Base-by-base conservation (phyloP, 2,329 filamentous ascomycete genomes). In the Magnaporthiopsis rhizophila region DNA sequence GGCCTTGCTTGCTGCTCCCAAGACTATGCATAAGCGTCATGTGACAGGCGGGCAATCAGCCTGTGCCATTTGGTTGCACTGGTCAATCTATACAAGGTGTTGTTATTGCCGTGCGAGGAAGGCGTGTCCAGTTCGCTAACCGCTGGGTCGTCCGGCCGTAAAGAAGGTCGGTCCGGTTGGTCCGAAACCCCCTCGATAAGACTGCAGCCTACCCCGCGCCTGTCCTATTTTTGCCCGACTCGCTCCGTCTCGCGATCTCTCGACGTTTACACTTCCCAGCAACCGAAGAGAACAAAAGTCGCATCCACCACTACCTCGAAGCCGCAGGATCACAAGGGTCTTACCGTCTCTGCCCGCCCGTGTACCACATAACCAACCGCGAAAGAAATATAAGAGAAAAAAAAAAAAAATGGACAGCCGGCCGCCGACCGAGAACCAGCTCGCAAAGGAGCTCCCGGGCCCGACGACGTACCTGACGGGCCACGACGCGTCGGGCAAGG, bases 381-480 rank as follows among this genome's bases (percentile, higher is more conserved):
- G 11, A 38, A 34, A 5, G 5, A 30, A 30, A 30, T 3, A 18
- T 3, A 30, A 5, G 5, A 30, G 28, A 30, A 30, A 30, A 5
- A 30, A 30, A 30, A 30, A 30, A 30, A 30, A 30, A 3, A 62
- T 62, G 61, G 56, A 45, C 13, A 50, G 45, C 57, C 64, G 59
- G 32, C 64, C 64, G 15, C 62, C 65, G 28, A 64, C 64, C 24
- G 62, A 64, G 30, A 62, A 62, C 32, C 65, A 64, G 28, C 58
- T 61, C 61, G 26, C 65, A 7, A 57, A 13, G 21, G 18, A 59
- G 58, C 65, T 70, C 9, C 68, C 68, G 7, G 66, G 61, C 24
- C 68, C 65, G 4, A 59, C 58, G 15, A 65, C 66, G 1, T 67
- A 65, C 36, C 62, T 68, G 28, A 70, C 69, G 1, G 66, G 67